Conservation (phyloP, 257 asterid species). For the Verbena officinalis region DNA sequence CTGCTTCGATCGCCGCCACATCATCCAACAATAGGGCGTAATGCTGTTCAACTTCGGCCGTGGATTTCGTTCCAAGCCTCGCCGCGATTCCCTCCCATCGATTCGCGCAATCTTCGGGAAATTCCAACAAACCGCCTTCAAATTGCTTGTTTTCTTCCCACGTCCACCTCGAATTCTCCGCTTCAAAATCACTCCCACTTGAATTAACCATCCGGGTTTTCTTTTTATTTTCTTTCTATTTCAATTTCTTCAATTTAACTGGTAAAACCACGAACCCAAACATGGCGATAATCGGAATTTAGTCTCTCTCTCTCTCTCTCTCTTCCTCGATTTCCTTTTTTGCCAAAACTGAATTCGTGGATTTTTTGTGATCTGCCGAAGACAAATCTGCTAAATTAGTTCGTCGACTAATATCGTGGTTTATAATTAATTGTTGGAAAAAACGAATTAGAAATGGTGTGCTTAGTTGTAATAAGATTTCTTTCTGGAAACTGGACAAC, state of each 20-base stretch:
- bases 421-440: neutral
- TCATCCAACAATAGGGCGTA: slow-evolving; percentile 39
- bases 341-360: neutral
- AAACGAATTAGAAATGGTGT: neutral
- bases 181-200: neutral
- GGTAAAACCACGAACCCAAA: neutral
- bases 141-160: slow-evolving; percentile 46
- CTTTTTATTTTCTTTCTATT: neutral
- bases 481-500: neutral
- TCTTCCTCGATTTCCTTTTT: neutral
- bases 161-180: slow-evolving; percentile 35
- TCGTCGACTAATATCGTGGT: neutral
- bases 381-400: neutral
- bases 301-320: neutral
- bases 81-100: slow-evolving; percentile 44
- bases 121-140: slow-evolving; percentile 34
- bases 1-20: slow-evolving; percentile 42
- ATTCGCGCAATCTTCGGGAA: slow-evolving; percentile 25
- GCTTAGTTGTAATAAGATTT: neutral
- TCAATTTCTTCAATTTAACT: neutral
- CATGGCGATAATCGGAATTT: neutral
- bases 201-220: neutral
- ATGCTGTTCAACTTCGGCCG: slow-evolving; percentile 37
- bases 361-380: neutral
- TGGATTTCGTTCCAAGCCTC: slow-evolving; percentile 36